These are phyloP conservation scores for Silybum marianum DNA, from an alignment of 129 eudicot genomes.

Conservation along the genomic window DNA sequence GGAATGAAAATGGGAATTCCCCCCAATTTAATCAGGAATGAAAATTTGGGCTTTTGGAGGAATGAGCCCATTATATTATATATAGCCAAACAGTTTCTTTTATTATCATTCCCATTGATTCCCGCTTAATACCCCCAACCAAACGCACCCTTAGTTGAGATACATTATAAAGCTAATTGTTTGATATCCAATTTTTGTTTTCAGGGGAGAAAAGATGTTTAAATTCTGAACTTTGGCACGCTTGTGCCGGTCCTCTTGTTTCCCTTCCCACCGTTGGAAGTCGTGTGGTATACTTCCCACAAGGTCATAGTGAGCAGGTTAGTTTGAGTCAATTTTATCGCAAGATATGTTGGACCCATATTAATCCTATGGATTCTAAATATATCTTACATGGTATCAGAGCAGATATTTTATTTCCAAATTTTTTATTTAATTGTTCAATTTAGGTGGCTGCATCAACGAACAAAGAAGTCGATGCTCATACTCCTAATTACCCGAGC, in stretches of 20 bases:
- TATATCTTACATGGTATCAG: neutral
- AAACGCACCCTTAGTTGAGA: too few species aligned
- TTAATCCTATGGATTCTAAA: too few species aligned
- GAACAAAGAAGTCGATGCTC: conserved; percentile 83
- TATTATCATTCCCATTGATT: too few species aligned
- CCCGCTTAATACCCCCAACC: too few species aligned
- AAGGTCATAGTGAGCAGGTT: conserved; percentile 98
- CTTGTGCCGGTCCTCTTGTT: conserved; percentile 94
- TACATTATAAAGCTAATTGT: neutral
- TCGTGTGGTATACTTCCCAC: conserved; percentile 93
- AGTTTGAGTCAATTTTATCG: neutral
- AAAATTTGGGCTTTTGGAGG: too few species aligned
- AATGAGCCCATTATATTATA: too few species aligned
- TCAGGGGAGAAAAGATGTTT: conserved; percentile 85
- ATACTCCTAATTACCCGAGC: conserved; percentile 84
- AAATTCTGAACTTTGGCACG: conserved; percentile 96
- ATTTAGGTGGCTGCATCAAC: conserved; percentile 87
- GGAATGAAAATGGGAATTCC: too few species aligned
- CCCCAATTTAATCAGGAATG: too few species aligned
- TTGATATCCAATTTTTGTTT: conserved; percentile 11
- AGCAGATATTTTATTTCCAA: neutral
- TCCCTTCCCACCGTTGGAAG: conserved; percentile 87
- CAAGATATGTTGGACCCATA: neutral
- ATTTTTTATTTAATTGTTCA: neutral
- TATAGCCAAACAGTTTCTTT: too few species aligned